Evolutionary conservation across 495 filamentous ascomycete genomes (phyloP), one percentile per base, ranked within the genome.

Genomic region (Hypoxylon subgilvum): DNA sequence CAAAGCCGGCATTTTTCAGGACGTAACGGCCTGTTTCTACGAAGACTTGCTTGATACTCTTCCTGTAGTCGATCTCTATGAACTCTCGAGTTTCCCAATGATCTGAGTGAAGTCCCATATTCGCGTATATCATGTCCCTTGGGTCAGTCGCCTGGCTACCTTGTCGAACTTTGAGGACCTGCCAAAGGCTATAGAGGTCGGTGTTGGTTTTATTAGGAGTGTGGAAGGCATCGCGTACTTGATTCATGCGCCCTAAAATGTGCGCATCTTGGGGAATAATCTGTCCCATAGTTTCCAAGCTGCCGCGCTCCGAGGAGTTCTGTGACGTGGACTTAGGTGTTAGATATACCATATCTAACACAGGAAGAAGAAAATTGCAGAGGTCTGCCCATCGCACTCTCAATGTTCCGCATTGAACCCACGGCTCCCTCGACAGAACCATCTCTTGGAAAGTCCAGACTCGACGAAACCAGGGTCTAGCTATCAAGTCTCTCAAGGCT

Each of bases 31-130:
- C 36, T 1, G 4, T 36, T 1, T 52, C 48, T 16, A 52, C 32
- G 36, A 52, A 52, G 0, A 32, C 19, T 2, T 52, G 35, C 25
- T 36, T 39, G 5, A 19, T 18, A 2, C 31, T 42, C 36, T 52
- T 52, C 1, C 12, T 23, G 2, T 52, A 52, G n/a, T 52, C 48
- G 25, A 52, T 32, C n/a, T 52, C 22, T 13, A 52, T 16, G 10
- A 41, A 41, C 9, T 52, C 23, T 12, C 2, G 16, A 8, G 27
- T 23, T 12, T 17, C 23, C 0, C 2, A 16, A 12, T 18, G 48
- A 17, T 52, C 48, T 10, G 25, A 23, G 36, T 52, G 48, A 32
- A 52, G 22, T 1, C 48, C 48, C 48, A 52, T 41, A 16, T 52
- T 52, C 10, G 49, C 49, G 12, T 43, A 52, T 34, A 52, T 27